phyloP scores from a whole-genome alignment of 2,329 filamentous ascomycete genomes.

The Sclerotiophoma versabilis region DNA sequence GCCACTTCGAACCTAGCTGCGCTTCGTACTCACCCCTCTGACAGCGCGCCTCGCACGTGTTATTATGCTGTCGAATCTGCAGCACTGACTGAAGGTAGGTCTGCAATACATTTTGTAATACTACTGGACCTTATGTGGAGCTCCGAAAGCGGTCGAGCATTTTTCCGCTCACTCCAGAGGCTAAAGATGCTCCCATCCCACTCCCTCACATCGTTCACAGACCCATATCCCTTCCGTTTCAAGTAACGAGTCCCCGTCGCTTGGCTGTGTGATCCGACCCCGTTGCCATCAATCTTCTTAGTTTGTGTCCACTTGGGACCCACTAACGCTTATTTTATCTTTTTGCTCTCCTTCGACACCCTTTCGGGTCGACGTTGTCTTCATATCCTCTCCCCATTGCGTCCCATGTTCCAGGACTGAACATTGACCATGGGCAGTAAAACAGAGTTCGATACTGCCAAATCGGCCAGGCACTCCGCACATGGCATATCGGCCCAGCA shows the following conservation, averaged over 20 bases:
- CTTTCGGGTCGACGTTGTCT: slow-evolving; percentile 6
- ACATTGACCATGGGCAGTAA: slow-evolving; percentile 40
- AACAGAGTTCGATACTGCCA: slow-evolving; percentile 23
- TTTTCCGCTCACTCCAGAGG: slow-evolving; percentile 38
- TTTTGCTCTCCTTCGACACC: slow-evolving; percentile 31
- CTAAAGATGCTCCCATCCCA: slow-evolving; percentile 28
- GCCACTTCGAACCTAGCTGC: slow-evolving; percentile 26
- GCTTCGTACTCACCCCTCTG: slow-evolving; percentile 25
- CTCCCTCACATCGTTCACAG: slow-evolving; percentile 28
- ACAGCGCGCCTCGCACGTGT: slow-evolving; percentile 40
- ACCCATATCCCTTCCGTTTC: slow-evolving; percentile 38
- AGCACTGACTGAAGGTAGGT: slow-evolving; percentile 42
- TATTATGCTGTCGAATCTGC: slow-evolving; percentile 35
- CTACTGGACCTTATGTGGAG: slow-evolving; percentile 30
- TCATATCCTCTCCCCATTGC: slow-evolving; percentile 8
- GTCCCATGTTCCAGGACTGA: slow-evolving; percentile 31
- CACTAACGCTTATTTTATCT: slow-evolving; percentile 39
- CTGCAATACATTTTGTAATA: slow-evolving; percentile 32
- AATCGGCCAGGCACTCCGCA: slow-evolving; percentile 23
- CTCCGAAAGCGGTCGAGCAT: slow-evolving; percentile 28
- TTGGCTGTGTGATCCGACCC: slow-evolving; percentile 34
- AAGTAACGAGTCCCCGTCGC: slow-evolving; percentile 32
- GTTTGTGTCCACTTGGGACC: slow-evolving; percentile 32
- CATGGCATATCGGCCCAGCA: slow-evolving; percentile 23
- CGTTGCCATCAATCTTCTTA: slow-evolving; percentile 39